Percentiles rank a stretch among this genome's conserved stretches.
Evolutionary conservation across 2,329 filamentous ascomycete genomes (phyloP).

Genomic region (Whalleya microplaca): DNA sequence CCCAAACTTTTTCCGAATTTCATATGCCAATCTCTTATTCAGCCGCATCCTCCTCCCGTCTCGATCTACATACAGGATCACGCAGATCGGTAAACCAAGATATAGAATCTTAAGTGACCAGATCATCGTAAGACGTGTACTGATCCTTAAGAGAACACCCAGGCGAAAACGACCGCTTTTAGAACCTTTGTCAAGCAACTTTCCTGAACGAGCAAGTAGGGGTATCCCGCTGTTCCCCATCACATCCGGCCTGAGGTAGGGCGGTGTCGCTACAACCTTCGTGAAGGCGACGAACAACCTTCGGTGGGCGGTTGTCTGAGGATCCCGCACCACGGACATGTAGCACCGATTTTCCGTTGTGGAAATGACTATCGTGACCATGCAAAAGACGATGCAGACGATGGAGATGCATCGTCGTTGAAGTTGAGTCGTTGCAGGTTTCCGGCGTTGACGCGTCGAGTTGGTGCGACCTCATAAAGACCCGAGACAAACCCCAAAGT

Average conservation of each 20-base stretch:
- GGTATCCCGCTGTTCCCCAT: neutral
- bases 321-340: slow-evolving; percentile 24
- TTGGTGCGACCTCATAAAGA: slow-evolving; percentile 1
- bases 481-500: slow-evolving; percentile 11
- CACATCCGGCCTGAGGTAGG: slow-evolving; percentile 8
- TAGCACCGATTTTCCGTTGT: slow-evolving; percentile 25
- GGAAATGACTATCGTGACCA: neutral
- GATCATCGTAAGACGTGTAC: neutral
- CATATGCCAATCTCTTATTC: neutral
- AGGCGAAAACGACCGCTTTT: too few relatives aligned
- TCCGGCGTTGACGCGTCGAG: too few relatives aligned
- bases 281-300: slow-evolving; percentile 3
- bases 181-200: too few relatives aligned
- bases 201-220: neutral
- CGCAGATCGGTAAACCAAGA: too few relatives aligned
- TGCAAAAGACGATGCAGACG: neutral
- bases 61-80: neutral
- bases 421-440: neutral
- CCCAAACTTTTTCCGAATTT: neutral
- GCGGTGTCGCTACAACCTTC: slow-evolving; percentile 16
- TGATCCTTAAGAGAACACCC: neutral
- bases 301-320: slow-evolving; percentile 23
- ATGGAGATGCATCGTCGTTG: slow-evolving; percentile 1
- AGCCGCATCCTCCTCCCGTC: neutral
- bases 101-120: neutral